Base-by-base conservation (phyloP, 2,329 filamentous ascomycete species). In the Anisogramma anomala region DNA sequence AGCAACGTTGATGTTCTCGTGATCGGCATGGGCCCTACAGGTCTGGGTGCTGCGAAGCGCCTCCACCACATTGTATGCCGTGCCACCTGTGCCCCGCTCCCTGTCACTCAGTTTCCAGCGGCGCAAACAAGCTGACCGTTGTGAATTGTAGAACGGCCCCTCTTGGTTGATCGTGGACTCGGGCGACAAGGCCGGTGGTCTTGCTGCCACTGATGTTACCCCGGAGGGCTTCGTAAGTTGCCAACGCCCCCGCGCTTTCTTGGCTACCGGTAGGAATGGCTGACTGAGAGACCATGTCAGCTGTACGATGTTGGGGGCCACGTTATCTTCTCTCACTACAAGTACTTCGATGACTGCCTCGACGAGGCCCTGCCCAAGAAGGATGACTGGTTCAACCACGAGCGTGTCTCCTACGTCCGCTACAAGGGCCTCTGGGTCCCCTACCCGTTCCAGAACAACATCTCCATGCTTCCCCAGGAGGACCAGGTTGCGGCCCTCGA, bases 371-470 rank as follows among this genome's bases (percentile, higher is more conserved):
- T 98, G 31, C 91, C 91, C 56, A 86, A 86, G 59, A 78, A 87
- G 45, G 82, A 85, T 46, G 91, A 98, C 70, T 98, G 91, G 91
- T 96, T 83, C 69, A 85, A 79, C 51, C 91, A 98, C 72, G 83
- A 98, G 74, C 88, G 91, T 61, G 91, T 98, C 67, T 98, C 91
- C 49, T 98, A 98, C 64, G 89, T 98, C 54, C 88, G 91, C 60
- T 95, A 87, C 82, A 89, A 94, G 79, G 74, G 75, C 52, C 74
- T 86, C 59, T 98, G 91, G 91, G 91, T 98, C 44, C 89, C 91
- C 40, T 98, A 98, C 69, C 91, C 91, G 50, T 95, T 98, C 81
- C 91, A 98, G 72, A 98, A 96, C 79, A 98, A 98, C 74, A 89
- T 98, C 61, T 94, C 91, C 57, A 89, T 95, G 80, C 69, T 98